These are phyloP conservation scores for Plasmodium yoelii DNA, from an alignment of 169 alveolate species.

Conservation along the genomic window DNA sequence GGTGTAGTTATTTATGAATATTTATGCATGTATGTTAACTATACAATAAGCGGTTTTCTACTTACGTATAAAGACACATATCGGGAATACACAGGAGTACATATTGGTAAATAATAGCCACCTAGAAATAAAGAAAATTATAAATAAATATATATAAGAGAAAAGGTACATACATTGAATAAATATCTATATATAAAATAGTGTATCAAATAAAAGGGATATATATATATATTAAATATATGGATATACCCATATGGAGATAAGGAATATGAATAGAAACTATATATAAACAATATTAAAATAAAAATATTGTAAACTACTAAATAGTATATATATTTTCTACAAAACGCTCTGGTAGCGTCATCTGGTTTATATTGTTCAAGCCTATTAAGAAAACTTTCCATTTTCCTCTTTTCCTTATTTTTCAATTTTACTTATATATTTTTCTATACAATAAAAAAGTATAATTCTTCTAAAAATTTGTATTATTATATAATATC, in stretches of 20 bases:
- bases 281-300: constrained; percentile 45
- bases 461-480: too few species aligned
- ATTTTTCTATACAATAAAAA: background rate
- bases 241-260: constrained; percentile 45
- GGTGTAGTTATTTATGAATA: too few species aligned
- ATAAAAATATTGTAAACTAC: constrained; percentile 39
- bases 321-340: constrained; percentile 36
- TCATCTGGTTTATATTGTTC: constrained; percentile 67
- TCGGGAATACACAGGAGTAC: constrained; percentile 55
- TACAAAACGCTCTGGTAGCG: constrained; percentile 36
- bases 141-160: background rate
- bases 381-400: constrained; percentile 26
- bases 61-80: constrained; percentile 42
- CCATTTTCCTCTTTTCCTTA: constrained; percentile 29
- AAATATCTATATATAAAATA: background rate
- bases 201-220: background rate
- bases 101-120: constrained; percentile 61
- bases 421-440: background rate
- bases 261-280: constrained; percentile 32
- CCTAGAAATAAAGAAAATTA: constrained; percentile 19
- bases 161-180: background rate
- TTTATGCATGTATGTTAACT: too few species aligned
- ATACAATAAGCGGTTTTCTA: background rate
- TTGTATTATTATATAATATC: too few species aligned
- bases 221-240: too few species aligned